Evolutionary conservation across 2,329 filamentous ascomycete genomes (phyloP).

Genomic region (Diaporthe helianthi): DNA sequence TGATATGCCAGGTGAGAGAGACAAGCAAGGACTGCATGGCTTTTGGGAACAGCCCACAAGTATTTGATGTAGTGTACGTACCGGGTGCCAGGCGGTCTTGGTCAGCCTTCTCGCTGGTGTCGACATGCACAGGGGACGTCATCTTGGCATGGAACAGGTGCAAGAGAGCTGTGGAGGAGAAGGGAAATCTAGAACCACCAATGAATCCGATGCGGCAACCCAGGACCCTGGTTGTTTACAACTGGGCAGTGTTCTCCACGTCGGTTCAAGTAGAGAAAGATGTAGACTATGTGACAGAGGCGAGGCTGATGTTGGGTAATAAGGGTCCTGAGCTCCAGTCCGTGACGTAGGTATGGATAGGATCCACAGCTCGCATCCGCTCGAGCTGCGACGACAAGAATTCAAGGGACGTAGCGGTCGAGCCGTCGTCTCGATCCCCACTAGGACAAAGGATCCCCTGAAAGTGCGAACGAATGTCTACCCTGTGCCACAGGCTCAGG

Average conservation of each 20-base stretch:
- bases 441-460: background rate
- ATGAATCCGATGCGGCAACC: background rate
- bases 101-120: conserved; percentile 31
- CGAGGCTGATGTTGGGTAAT: conserved; percentile 19
- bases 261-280: conserved; percentile 14
- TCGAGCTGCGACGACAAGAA: background rate
- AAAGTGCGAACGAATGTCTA: too few species aligned
- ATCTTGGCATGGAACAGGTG: conserved; percentile 24
- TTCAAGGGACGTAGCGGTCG: background rate
- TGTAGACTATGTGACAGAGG: conserved; percentile 26
- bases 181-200: conserved; percentile 20
- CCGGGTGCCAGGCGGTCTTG: conserved; percentile 19
- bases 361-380: conserved; percentile 1
- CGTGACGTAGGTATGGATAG: conserved; percentile 14
- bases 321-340: conserved; percentile 18
- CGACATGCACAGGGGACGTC: conserved; percentile 33
- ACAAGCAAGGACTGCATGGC: conserved; percentile 13
- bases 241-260: conserved; percentile 21
- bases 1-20: conserved; percentile 5
- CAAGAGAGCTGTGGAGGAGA: background rate
- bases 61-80: conserved; percentile 16
- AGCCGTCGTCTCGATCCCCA: background rate
- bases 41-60: background rate
- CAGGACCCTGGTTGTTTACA: conserved; percentile 10
- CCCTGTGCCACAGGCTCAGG: background rate